These are phyloP conservation scores for Rhodotorula mucilaginosa DNA, from an alignment of 1,284 basidiomycete genomes.

Conservation along the genomic window DNA sequence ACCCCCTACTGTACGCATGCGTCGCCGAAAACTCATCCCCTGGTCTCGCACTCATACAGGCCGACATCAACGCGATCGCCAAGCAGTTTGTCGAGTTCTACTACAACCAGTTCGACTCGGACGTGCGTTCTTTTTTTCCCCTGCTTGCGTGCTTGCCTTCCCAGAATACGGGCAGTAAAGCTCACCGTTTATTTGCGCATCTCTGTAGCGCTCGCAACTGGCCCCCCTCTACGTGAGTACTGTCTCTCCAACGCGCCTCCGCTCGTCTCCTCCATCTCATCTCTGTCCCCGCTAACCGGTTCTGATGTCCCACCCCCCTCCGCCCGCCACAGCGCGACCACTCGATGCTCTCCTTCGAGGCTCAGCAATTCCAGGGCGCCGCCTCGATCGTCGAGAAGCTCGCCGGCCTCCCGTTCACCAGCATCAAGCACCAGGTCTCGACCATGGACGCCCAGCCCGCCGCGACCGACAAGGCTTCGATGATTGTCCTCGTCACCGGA, in stretches of 20 bases:
- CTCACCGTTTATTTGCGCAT: neutral
- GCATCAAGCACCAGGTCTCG: constrained; percentile 76
- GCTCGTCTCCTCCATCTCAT: neutral
- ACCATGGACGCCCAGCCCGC: constrained; percentile 90
- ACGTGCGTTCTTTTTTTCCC: constrained; percentile 47
- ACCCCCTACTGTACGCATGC: neutral
- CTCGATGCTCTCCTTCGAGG: constrained; percentile 92
- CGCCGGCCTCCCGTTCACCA: constrained; percentile 71
- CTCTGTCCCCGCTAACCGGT: no score
- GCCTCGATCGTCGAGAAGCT: constrained; percentile 74
- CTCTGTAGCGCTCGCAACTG: neutral
- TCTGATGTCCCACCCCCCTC: neutral
- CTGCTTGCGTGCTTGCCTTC: neutral
- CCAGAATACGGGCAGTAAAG: no score
- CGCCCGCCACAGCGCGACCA: constrained; percentile 59
- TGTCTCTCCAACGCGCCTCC: constrained; percentile 46
- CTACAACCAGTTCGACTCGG: constrained; percentile 67
- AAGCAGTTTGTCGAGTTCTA: constrained; percentile 70
- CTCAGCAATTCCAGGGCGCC: constrained; percentile 61
- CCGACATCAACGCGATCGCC: constrained; percentile 62
- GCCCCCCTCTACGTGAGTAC: constrained; percentile 46
- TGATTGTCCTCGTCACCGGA: constrained; percentile 88
- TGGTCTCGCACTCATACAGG: constrained; percentile 54
- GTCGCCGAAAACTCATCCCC: no score
- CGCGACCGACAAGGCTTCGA: constrained; percentile 59